Conservation (phyloP, 192 early-diverging fungal species). For the Podila clonocystis region DNA sequence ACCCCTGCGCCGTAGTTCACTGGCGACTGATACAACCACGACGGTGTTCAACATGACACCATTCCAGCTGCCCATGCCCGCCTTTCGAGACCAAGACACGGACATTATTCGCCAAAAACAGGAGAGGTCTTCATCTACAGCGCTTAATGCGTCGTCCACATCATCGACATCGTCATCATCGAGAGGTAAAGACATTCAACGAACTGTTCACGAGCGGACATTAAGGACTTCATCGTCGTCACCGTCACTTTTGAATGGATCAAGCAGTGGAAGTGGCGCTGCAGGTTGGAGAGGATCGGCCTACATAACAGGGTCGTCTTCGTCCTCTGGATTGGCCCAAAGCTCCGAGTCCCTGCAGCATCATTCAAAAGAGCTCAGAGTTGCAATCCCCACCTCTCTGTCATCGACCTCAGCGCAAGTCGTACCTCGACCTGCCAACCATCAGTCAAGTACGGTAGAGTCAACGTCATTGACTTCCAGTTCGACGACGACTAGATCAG, state of each 20-base stretch:
- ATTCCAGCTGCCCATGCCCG: slow-evolving; percentile 3
- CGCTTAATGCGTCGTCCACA: background rate
- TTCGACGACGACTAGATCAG: too few species aligned
- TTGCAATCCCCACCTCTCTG: background rate
- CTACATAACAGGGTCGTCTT: background rate
- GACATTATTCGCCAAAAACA: background rate
- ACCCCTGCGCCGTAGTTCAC: background rate
- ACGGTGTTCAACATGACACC: slow-evolving; percentile 1
- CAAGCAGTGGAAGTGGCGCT: background rate
- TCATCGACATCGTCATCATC: background rate
- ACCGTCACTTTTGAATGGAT: slow-evolving; percentile 5
- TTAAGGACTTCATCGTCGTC: slow-evolving; percentile 3
- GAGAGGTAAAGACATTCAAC: background rate
- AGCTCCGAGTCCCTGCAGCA: background rate
- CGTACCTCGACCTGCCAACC: background rate
- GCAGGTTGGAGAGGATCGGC: background rate
- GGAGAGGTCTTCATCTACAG: background rate
- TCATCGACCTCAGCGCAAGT: background rate
- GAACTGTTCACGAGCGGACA: background rate
- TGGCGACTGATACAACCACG: slow-evolving; percentile 1
- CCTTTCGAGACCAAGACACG: background rate
- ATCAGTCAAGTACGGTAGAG: background rate
- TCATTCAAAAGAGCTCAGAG: background rate
- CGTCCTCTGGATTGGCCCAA: background rate
- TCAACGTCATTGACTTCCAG: background rate